A percentile compares a stretch with the other conserved stretches of the same genome.
Conservation (phyloP, 805 yeast species). For the Zygosaccharomyces lentus region DNA sequence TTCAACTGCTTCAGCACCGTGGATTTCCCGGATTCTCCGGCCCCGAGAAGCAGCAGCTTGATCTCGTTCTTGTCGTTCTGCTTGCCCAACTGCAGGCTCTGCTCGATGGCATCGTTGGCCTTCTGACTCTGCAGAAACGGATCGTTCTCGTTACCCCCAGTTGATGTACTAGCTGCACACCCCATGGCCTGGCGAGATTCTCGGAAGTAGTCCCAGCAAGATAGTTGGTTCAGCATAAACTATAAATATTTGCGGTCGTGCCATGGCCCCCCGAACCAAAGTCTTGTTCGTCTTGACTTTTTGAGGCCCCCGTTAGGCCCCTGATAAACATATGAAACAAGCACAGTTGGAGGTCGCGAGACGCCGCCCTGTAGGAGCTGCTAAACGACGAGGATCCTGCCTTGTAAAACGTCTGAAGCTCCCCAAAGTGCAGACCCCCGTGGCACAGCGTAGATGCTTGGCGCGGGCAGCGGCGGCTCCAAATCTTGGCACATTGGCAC, state of each 20-base stretch:
- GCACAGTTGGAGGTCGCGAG: not conserved
- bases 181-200: conserved; percentile 48
- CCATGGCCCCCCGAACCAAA: not conserved
- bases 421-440: no score
- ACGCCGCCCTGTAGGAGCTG: no score
- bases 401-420: no score
- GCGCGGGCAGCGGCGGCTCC: no score
- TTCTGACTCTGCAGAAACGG: conserved; percentile 51
- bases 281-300: conserved; percentile 3
- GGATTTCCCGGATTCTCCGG: conserved; percentile 94
- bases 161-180: conserved; percentile 52
- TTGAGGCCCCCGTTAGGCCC: conserved; percentile 5
- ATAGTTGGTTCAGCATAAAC: not conserved
- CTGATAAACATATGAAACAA: conserved; percentile 4
- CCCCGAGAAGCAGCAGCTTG: conserved; percentile 76
- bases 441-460: no score
- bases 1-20: conserved; percentile 88
- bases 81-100: conserved; percentile 49
- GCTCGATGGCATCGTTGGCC: conserved; percentile 62
- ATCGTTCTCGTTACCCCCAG: conserved; percentile 41
- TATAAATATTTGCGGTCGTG: not conserved
- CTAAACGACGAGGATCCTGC: not conserved
- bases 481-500: no score
- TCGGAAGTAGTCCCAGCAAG: no score
- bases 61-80: conserved; percentile 55